Evolutionary conservation across 2,329 filamentous ascomycete species (phyloP), one percentile per base, ranked within the genome.

Genomic region (Plectosphaerella sp.): DNA sequence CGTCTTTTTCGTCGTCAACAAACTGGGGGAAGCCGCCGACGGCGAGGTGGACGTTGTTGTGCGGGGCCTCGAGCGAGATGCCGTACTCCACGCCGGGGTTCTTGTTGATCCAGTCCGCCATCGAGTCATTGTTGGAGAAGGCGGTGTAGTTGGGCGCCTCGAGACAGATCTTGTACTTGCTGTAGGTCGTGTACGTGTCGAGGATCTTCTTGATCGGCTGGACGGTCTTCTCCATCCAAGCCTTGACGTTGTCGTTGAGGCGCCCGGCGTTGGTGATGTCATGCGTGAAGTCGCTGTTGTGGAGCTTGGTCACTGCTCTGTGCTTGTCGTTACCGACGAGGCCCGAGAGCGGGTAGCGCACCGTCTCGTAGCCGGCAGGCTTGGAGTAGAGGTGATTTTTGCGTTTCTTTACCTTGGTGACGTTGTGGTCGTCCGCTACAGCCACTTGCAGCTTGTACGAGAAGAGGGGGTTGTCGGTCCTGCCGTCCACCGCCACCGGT

Each of bases 81-180:
- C 53, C 56, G 15, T 14, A 28, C 20, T 45, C 28, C 8, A 22
- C 11, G 11, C 47, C 48, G 16, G 22, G n/a, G 24, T 54, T 45
- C 5, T 61, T 54, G 8, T 58, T 54, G 37, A 56, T 61, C 56
- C 58, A 64, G 42, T 54, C 42, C 24, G 47, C 47, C 16, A 54
- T 50, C 1, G 64, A 67, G 2, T 54, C 58, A 5, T 43, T 62
- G 51, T 68, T 67, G 33, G 63, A 67, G 51, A 69, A 68, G 20
- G 64, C 60, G 15, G 63, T 67, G 54, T 68, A 68, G 51, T 64
- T 66, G 9, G 64, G 63, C 1, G 64, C 64, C 2, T 60, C 33
- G 18, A 69, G 59, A 28, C 61, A 67, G 3, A 49, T 25, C 16
- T 36, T 10, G 35, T 55, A 63, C 35, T 56, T 49, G 25, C 36